Conservation (phyloP, 768 basidiomycete species). For the Pisolithus tinctorius region DNA sequence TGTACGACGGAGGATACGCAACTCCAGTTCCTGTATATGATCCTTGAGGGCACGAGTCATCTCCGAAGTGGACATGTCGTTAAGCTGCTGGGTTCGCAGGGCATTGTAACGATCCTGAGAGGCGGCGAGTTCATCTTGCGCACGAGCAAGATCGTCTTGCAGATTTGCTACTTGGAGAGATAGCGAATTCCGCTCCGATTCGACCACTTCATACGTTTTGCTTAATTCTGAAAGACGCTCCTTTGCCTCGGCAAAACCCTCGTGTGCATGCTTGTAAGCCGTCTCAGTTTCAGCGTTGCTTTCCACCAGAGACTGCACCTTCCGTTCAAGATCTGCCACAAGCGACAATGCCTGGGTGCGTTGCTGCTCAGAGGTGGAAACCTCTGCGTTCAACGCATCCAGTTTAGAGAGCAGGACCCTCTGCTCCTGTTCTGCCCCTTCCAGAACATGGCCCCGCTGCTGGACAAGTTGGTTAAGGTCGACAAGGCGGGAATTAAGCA, state of each 20-base stretch:
- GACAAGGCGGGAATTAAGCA: slow-evolving; percentile 11
- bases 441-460: slow-evolving; percentile 10
- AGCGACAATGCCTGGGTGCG: slow-evolving; percentile 19
- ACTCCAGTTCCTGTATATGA: slow-evolving; percentile 66
- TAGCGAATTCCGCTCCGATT: slow-evolving; percentile 62
- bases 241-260: slow-evolving; percentile 23
- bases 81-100: slow-evolving; percentile 63
- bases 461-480: slow-evolving; percentile 14
- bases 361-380: slow-evolving; percentile 29
- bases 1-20: slow-evolving; percentile 54
- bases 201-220: slow-evolving; percentile 45
- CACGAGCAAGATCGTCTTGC: slow-evolving; percentile 47
- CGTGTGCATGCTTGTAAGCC: slow-evolving; percentile 31
- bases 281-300: slow-evolving; percentile 26
- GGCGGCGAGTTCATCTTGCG: slow-evolving; percentile 46
- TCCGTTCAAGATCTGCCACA: slow-evolving; percentile 30
- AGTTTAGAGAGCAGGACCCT: slow-evolving; percentile 26
- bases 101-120: slow-evolving; percentile 55
- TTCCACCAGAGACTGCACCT: slow-evolving; percentile 26
- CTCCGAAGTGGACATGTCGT: slow-evolving; percentile 51
- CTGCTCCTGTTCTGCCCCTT: slow-evolving; percentile 16
- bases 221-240: slow-evolving; percentile 39
- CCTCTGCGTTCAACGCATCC: slow-evolving; percentile 24
- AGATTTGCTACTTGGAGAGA: slow-evolving; percentile 59
- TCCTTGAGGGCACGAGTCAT: slow-evolving; percentile 48